Evolutionary conservation across 768 basidiomycete species (phyloP), one percentile per base, ranked within the genome.

Genomic region (Mycena albidolilacea): DNA sequence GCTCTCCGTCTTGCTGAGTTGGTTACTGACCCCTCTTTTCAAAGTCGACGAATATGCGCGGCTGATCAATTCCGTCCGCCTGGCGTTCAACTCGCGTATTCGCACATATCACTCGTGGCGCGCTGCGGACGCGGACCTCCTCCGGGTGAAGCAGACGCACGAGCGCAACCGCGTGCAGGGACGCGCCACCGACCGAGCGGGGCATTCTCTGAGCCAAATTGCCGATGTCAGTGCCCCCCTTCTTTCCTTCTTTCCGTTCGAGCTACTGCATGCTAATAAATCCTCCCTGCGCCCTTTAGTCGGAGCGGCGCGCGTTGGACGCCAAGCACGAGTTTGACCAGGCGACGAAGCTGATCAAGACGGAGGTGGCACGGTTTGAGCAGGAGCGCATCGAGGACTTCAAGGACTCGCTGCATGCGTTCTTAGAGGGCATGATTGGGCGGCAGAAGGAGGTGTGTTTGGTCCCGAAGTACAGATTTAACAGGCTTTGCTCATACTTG

Each of bases 321-420:
- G 89, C 93, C 0, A 95, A 93, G 79, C 90, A 90, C 63, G 97
- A 98, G 75, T 99, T 94, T 79, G 97, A 98, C 55, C 90, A 93
- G 23, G 92, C 93, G 14, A 95, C 96, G 21, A 93, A 93, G 75
- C 84, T 98, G 21, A 92, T 96, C 76, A 99, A 99, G 82, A 84
- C 89, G 5, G 98, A 99, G 83, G 90, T 97, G 74, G 91, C 90
- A 6, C 87, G 97, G 54, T 98, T 99, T 79, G 97, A 99, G 83
- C 90, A 91, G 79, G 97, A 98, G 82, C 90, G 97, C 54, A 89
- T 99, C 35, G 94, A 95, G 60, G 97, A 99, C 80, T 98, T 99
- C 82, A 97, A 97, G 82, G 86, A 89, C 55, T 88, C 93, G 3
- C 81, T 99, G 75, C 93, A 95, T 80, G 87, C 87, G 5, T 97